Conservation (phyloP, 73 alveolate species). For the Symbiodinium pilosum region DNA sequence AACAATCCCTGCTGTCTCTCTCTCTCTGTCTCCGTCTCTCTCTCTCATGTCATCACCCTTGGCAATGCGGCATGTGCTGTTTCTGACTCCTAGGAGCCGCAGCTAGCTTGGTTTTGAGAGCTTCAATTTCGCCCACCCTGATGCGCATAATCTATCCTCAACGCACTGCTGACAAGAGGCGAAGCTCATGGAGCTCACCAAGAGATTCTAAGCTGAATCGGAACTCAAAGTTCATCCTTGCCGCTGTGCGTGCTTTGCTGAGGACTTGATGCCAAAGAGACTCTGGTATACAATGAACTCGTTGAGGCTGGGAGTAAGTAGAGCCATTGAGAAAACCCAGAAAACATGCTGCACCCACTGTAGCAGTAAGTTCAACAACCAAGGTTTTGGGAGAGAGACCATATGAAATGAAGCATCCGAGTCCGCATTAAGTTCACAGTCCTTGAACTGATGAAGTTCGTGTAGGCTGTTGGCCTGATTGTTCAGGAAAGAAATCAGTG, state of each 20-base stretch:
- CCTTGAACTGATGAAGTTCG: neutral
- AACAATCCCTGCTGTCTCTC: too few relatives aligned
- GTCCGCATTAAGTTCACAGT: neutral
- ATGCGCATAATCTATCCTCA: too few relatives aligned
- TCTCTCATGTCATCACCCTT: too few relatives aligned
- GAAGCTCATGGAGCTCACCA: conserved; percentile 54
- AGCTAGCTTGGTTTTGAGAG: too few relatives aligned
- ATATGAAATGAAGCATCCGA: neutral
- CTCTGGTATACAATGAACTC: conserved; percentile 54
- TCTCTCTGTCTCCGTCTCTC: too few relatives aligned
- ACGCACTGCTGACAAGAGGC: neutral
- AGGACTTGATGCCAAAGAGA: conserved; percentile 74
- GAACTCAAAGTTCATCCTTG: neutral
- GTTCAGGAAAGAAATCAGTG: conserved; percentile 71
- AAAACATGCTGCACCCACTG: neutral
- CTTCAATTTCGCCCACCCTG: too few relatives aligned
- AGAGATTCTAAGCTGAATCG: neutral
- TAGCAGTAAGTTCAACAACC: too few relatives aligned
- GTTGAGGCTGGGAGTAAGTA: conserved; percentile 28
- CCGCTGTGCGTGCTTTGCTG: neutral
- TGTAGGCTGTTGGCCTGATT: neutral
- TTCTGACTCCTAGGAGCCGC: too few relatives aligned
- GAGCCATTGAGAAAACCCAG: neutral
- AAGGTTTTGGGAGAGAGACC: conserved; percentile 81
- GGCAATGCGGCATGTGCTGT: too few relatives aligned